Evolutionary conservation across 108 stramenopile species (phyloP).

Genomic region (Poteriospumella lacustris): DNA sequence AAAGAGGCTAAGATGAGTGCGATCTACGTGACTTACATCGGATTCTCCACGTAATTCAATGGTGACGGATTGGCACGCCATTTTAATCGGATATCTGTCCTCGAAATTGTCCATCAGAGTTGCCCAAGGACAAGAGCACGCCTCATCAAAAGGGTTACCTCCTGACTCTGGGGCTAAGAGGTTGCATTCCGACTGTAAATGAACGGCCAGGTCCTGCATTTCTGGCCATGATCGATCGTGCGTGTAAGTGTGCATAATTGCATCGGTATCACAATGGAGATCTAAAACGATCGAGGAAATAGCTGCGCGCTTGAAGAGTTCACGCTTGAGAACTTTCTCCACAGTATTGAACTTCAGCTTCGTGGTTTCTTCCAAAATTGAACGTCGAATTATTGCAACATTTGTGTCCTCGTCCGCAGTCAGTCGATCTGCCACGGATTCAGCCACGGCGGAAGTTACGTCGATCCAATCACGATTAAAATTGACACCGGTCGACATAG

Average conservation of each 20-base stretch:
- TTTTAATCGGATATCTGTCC: neutral
- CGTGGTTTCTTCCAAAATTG: neutral
- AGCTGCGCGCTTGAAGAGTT: neutral
- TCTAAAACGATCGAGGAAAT: neutral
- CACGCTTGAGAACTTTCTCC: neutral
- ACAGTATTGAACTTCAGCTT: neutral
- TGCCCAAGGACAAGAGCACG: constrained; percentile 10
- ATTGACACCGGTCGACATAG: neutral
- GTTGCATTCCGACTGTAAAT: neutral
- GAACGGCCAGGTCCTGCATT: neutral
- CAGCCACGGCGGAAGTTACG: neutral
- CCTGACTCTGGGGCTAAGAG: constrained; percentile 9
- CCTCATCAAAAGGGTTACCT: constrained; percentile 26
- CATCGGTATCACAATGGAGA: constrained; percentile 30
- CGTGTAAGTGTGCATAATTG: constrained; percentile 25
- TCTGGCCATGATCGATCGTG: constrained; percentile 18
- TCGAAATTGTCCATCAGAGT: neutral
- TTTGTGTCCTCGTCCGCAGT: neutral
- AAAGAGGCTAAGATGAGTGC: too few relatives aligned
- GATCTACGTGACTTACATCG: too few relatives aligned
- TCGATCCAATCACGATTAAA: constrained; percentile 33
- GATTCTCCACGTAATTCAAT: constrained; percentile 14
- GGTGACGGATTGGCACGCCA: constrained; percentile 17
- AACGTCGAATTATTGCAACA: neutral
- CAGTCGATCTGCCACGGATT: neutral